Conservation (phyloP, 192 early-diverging fungal species). For the Coemansia sp. region DNA sequence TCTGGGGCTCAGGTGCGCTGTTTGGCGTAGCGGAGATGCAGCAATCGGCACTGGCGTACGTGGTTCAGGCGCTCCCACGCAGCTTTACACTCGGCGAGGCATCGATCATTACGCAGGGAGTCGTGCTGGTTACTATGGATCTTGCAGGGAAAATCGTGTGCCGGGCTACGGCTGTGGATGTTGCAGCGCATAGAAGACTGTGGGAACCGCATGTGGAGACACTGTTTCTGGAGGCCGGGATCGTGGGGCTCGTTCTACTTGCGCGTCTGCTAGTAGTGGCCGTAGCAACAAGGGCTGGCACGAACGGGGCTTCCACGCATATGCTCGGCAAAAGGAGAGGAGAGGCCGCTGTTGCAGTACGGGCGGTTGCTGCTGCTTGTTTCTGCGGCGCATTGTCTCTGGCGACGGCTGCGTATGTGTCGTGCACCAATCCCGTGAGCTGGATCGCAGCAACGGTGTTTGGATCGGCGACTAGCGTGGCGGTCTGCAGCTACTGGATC, state of each 20-base stretch:
- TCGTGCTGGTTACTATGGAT: constrained; percentile 12
- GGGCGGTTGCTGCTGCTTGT: not conserved
- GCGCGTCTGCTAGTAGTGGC: constrained; percentile 1
- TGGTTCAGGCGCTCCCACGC: constrained; percentile 13
- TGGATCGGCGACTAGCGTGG: constrained; percentile 6
- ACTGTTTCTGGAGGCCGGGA: constrained; percentile 23
- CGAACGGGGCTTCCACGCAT: not conserved
- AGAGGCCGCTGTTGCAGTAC: not conserved
- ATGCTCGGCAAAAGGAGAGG: not conserved
- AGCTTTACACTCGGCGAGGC: constrained; percentile 52
- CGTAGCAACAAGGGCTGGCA: not conserved
- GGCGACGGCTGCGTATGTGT: constrained; percentile 11
- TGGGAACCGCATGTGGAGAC: constrained; percentile 15
- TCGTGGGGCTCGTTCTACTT: constrained; percentile 11
- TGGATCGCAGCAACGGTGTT: constrained; percentile 6
- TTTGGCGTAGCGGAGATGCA: not conserved
- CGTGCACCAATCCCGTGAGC: constrained; percentile 1
- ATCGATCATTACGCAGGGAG: constrained; percentile 25
- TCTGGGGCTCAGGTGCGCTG: not conserved
- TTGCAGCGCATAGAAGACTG: not conserved
- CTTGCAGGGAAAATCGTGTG: constrained; percentile 2
- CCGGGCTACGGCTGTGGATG: not conserved
- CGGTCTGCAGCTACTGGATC: constrained; percentile 30
- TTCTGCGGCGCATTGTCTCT: constrained; percentile 3
- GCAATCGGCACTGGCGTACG: not conserved